Evolutionary conservation across 176 grass and related monocot genomes (phyloP), one percentile per base, ranked within the genome.

Genomic region (Rhynchospora pubera): DNA sequence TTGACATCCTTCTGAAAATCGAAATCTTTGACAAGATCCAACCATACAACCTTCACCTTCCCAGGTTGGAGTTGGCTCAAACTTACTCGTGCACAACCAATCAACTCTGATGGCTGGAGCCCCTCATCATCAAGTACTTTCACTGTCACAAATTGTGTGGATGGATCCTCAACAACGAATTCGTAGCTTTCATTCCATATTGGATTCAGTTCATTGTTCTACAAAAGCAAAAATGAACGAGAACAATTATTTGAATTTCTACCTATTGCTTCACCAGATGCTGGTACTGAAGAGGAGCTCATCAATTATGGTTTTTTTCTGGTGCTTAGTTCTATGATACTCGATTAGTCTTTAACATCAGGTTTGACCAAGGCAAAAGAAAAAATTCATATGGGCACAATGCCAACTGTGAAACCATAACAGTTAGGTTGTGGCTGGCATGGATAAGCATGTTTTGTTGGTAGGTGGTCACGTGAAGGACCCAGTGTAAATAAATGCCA

Each of bases 181-280:
- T 98, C 95, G 1, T 93, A 98, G 78, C 92, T 92, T 69, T 98
- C 92, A 53, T 98, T 98, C 95, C 95, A 98, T 62, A 98, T 94
- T 19, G 95, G 95, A 51, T 98, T 94, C 84, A 98, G 85, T 88
- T 98, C 95, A 88, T 98, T 98, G 59, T 94, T 94, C 95, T 94
- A 88, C 55, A 86, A 44, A 56, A 83, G 52, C 79, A 79, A 75
- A 85, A 85, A 23, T 46, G 88, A 74, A 92, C 68, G 56, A 87
- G 23, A 65, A 23, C 39, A 63, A 67, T 76, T 48, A 70, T 57
- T 44, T 68, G 16, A 70, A 39, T 69, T 16, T 22, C 48, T 55
- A 76, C 22, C 22, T 55, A 55, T 30, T 67, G 39, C 30, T 75
- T 53, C 71, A 75, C 70, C 45, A 75, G 22, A 52, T 50, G 15